phyloP scores from a whole-genome alignment of 306 rosid genomes.

The Rosa multiflora region DNA sequence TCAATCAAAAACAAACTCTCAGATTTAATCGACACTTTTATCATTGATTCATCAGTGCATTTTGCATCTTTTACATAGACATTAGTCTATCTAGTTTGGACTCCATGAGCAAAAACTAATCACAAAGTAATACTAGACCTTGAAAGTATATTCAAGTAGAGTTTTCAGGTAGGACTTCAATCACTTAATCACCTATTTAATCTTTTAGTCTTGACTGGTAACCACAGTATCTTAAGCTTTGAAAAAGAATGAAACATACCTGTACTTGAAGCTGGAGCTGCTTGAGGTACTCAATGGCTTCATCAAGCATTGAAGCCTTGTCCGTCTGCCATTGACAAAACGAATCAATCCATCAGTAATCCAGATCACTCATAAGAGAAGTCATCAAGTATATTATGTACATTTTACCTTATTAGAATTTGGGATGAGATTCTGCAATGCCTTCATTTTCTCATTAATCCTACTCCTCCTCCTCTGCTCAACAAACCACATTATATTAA shows the following conservation, averaged over 20 bases:
- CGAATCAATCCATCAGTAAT: slow-evolving; percentile 6
- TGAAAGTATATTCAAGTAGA: background rate
- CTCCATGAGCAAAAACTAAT: background rate
- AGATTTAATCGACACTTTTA: background rate
- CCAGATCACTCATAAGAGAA: slow-evolving; percentile 9
- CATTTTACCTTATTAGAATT: slow-evolving; percentile 79
- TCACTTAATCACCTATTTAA: background rate
- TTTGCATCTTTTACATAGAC: too few relatives aligned
- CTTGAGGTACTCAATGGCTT: slow-evolving; percentile 94
- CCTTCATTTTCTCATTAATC: slow-evolving; percentile 96
- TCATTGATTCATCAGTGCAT: background rate
- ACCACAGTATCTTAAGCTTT: background rate
- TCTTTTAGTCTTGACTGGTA: background rate
- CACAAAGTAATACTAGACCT: background rate
- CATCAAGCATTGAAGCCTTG: slow-evolving; percentile 98
- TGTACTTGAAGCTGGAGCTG: slow-evolving; percentile 99
- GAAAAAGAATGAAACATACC: slow-evolving; percentile 34
- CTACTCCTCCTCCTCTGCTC: slow-evolving; percentile 95
- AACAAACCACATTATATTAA: slow-evolving; percentile 25
- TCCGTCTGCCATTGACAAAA: slow-evolving; percentile 61
- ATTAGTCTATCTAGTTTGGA: background rate
- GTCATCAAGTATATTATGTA: background rate
- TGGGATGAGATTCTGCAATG: slow-evolving; percentile 89
- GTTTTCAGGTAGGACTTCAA: background rate
- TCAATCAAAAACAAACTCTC: slow-evolving; percentile 5